Conservation (phyloP, 2,329 filamentous ascomycete species). For the Graphiopsis chlorocephala region DNA sequence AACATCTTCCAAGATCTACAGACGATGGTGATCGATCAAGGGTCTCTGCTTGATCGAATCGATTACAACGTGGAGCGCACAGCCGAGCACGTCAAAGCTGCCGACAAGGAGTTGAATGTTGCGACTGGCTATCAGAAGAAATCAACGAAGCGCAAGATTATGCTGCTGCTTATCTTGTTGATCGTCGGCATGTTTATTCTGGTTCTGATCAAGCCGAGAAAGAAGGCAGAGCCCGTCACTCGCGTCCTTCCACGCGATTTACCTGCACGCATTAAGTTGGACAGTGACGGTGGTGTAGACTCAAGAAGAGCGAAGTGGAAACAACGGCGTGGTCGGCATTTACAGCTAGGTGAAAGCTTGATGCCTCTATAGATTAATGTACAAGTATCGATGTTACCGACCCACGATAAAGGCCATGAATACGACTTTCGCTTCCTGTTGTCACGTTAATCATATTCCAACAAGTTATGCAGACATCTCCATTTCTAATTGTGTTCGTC, state of each 20-base stretch:
- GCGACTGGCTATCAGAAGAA: slow-evolving; percentile 85
- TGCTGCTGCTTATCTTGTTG: slow-evolving; percentile 80
- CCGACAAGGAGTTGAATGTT: slow-evolving; percentile 86
- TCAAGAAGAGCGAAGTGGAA: slow-evolving; percentile 24
- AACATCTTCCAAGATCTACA: slow-evolving; percentile 97
- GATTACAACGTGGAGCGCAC: slow-evolving; percentile 94
- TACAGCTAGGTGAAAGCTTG: neutral
- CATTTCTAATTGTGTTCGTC: too few species aligned
- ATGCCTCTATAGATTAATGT: slow-evolving; percentile 9
- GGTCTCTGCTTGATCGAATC: slow-evolving; percentile 51
- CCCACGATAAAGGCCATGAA: neutral
- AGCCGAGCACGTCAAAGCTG: slow-evolving; percentile 87
- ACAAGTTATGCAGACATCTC: too few species aligned
- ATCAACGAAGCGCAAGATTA: slow-evolving; percentile 87
- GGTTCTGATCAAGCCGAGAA: slow-evolving; percentile 73
- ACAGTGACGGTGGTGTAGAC: neutral
- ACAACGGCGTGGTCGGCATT: slow-evolving; percentile 22
- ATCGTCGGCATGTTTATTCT: slow-evolving; percentile 86
- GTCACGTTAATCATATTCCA: too few species aligned
- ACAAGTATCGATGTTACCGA: neutral
- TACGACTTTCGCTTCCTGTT: too few species aligned
- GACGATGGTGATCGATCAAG: slow-evolving; percentile 69
- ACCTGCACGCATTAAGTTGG: neutral
- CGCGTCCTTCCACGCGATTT: neutral
- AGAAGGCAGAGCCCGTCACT: slow-evolving; percentile 17